Percentiles rank a stretch among this genome's conserved stretches.
phyloP scores from a whole-genome alignment of 2,329 filamentous ascomycete species.

The Metarhizium robertsii region DNA sequence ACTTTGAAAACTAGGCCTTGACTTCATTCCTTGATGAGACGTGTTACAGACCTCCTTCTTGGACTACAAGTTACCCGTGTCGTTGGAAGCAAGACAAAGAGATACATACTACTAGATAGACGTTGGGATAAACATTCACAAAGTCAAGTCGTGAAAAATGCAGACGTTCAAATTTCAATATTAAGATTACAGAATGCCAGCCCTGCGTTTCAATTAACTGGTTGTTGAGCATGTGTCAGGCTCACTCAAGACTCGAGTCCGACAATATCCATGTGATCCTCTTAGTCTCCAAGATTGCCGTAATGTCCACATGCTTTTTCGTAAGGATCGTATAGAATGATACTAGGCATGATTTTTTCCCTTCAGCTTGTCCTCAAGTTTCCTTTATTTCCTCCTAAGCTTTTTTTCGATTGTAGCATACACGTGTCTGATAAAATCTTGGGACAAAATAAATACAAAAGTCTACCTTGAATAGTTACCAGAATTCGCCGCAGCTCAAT shows the following conservation, averaged over 20 bases:
- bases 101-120: too few relatives aligned
- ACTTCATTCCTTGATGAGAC: too few relatives aligned
- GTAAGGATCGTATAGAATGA: constrained; percentile 51
- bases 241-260: constrained; percentile 10
- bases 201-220: constrained; percentile 20
- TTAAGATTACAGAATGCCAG: constrained; percentile 25
- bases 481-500: background rate
- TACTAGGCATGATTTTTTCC: constrained; percentile 16
- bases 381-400: background rate
- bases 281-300: constrained; percentile 13
- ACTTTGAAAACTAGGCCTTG: too few relatives aligned
- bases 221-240: constrained; percentile 17
- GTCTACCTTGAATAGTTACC: background rate
- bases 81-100: too few relatives aligned
- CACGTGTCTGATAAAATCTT: constrained; percentile 7
- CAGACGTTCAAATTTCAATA: constrained; percentile 9
- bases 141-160: too few relatives aligned
- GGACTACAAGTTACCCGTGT: too few relatives aligned
- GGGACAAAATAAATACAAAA: background rate
- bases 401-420: background rate
- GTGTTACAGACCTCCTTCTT: too few relatives aligned
- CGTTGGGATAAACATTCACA: too few relatives aligned
- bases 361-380: background rate
- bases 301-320: constrained; percentile 27
- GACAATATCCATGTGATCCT: constrained; percentile 14